phyloP scores from a whole-genome alignment of 306 rosid genomes.

The Malus domestica region DNA sequence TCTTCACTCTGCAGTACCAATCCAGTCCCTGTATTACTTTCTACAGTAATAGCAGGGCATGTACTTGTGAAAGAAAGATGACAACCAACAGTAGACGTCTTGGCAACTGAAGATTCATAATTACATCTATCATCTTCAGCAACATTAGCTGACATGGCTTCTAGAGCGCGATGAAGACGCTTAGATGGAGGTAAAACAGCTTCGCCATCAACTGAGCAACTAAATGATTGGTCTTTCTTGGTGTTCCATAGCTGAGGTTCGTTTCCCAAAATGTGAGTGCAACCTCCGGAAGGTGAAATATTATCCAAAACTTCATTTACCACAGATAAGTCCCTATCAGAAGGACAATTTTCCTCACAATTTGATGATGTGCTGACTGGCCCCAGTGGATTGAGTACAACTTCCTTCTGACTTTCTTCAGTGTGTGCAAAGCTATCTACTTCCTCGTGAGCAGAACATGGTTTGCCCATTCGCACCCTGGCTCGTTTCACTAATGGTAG shows the following conservation, averaged over 20 bases:
- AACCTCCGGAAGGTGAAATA: conserved; percentile 37
- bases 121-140: conserved; percentile 55
- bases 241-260: conserved; percentile 41
- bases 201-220: conserved; percentile 65
- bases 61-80: conserved; percentile 23
- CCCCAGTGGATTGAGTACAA: conserved; percentile 18
- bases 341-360: conserved; percentile 35
- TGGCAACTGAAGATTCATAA: conserved; percentile 33
- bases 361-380: conserved; percentile 31
- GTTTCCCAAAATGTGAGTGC: conserved; percentile 30
- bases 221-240: conserved; percentile 59
- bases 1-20: conserved; percentile 19
- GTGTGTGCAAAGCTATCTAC: conserved; percentile 26
- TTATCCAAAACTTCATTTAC: conserved; percentile 35
- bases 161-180: conserved; percentile 93
- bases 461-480: conserved; percentile 84
- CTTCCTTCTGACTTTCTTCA: conserved; percentile 47
- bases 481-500: conserved; percentile 89
- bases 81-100: conserved; percentile 25
- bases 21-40: conserved; percentile 27
- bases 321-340: conserved; percentile 30
- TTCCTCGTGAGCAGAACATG: conserved; percentile 49
- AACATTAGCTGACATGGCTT: conserved; percentile 97
- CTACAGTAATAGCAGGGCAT: conserved; percentile 21
- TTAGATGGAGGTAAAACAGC: conserved; percentile 93